These are phyloP conservation scores for Lagenaria siceraria DNA, from an alignment of 306 rosid species.

Conservation along the genomic window DNA sequence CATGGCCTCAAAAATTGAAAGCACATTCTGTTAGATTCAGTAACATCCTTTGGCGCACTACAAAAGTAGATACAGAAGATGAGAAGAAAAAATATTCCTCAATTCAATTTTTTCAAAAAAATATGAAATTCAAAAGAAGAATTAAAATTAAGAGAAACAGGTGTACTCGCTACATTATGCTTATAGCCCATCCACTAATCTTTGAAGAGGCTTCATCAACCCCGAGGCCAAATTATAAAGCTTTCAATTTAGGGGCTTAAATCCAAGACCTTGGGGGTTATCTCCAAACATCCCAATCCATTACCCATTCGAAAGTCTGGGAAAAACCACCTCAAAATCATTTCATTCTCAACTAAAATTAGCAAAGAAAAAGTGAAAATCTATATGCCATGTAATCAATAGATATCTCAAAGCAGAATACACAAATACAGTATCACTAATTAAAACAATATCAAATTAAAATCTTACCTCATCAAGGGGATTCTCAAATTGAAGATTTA, in stretches of 20 bases:
- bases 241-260: background rate
- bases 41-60: background rate
- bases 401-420: background rate
- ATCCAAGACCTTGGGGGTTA: background rate
- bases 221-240: background rate
- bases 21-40: background rate
- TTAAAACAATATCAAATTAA: background rate
- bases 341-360: background rate
- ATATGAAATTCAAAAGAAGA: background rate
- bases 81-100: background rate
- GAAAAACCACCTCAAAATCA: background rate
- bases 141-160: background rate
- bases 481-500: constrained; percentile 84
- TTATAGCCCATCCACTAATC: background rate
- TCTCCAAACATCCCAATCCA: background rate
- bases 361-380: background rate
- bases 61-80: background rate
- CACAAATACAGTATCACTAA: background rate
- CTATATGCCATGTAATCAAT: background rate
- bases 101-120: background rate
- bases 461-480: constrained; percentile 78
- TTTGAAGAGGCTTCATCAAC: background rate
- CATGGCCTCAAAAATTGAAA: background rate
- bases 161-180: background rate
- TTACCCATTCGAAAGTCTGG: background rate